phyloP scores from a whole-genome alignment of 2,329 filamentous ascomycete genomes.

The Alternaria longipes region DNA sequence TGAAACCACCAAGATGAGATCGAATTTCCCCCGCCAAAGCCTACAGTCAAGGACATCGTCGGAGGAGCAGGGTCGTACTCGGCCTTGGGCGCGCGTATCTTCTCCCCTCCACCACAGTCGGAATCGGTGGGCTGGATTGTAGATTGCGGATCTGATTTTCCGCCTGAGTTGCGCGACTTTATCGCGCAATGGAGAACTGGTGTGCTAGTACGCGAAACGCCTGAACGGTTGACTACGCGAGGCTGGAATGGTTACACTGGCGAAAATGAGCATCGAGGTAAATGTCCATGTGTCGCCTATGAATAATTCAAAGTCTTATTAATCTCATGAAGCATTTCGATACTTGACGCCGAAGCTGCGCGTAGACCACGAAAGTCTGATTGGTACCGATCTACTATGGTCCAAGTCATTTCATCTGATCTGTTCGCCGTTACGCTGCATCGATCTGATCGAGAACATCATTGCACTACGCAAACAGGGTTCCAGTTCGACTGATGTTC shows the following conservation, averaged over 20 bases:
- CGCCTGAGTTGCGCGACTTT: conserved; percentile 67
- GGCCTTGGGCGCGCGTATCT: conserved; percentile 86
- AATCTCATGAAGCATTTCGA: conserved; percentile 70
- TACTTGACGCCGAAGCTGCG: conserved; percentile 89
- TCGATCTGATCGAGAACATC: conserved; percentile 78
- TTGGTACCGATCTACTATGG: conserved; percentile 68
- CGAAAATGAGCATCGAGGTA: conserved; percentile 69
- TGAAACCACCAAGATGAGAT: conserved; percentile 76
- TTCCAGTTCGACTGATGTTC: conserved; percentile 27
- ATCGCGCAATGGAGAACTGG: conserved; percentile 81
- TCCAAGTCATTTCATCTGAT: conserved; percentile 87
- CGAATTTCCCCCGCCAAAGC: conserved; percentile 76
- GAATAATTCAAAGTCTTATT: not conserved
- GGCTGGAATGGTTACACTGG: conserved; percentile 89
- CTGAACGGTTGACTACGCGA: conserved; percentile 78
- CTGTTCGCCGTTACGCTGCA: conserved; percentile 80
- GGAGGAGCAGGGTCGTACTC: conserved; percentile 90
- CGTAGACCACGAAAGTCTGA: conserved; percentile 75
- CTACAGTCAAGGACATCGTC: conserved; percentile 77
- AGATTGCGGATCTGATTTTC: conserved; percentile 89
- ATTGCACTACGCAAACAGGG: conserved; percentile 59
- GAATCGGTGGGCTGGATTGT: conserved; percentile 86
- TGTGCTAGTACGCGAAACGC: conserved; percentile 72
- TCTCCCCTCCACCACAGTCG: conserved; percentile 74
- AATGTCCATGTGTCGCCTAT: not conserved